Evolutionary conservation across 192 early-diverging fungal genomes (phyloP).

Genomic region (Lobosporangium transversale): DNA sequence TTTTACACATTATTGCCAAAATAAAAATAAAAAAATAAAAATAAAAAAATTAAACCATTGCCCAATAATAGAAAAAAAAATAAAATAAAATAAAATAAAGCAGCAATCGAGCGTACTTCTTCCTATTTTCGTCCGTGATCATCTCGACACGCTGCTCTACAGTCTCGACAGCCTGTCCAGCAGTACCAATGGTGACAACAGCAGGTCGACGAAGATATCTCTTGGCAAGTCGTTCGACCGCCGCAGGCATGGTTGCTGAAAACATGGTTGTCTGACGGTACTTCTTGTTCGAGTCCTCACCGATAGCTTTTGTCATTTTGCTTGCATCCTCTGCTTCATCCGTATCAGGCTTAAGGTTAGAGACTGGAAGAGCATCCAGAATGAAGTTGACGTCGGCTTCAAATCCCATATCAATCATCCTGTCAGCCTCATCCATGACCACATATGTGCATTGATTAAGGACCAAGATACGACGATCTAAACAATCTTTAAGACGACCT

Average conservation of each 20-base stretch:
- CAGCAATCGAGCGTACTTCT: conserved; percentile 77
- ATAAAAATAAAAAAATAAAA: neutral
- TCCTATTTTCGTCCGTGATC: conserved; percentile 85
- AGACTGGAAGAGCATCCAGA: conserved; percentile 91
- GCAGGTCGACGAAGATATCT: conserved; percentile 92
- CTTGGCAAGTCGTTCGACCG: conserved; percentile 94
- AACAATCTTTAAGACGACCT: conserved; percentile 91
- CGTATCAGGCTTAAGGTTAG: conserved; percentile 87
- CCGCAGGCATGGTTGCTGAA: conserved; percentile 97
- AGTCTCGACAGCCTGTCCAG: conserved; percentile 95
- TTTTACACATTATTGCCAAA: neutral
- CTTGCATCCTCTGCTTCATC: conserved; percentile 73
- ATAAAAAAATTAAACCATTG: neutral
- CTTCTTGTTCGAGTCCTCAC: conserved; percentile 47
- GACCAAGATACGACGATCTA: conserved; percentile 90
- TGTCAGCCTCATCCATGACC: conserved; percentile 99
- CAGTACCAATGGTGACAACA: conserved; percentile 95
- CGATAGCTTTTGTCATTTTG: conserved; percentile 52
- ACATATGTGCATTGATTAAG: conserved; percentile 96
- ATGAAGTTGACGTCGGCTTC: conserved; percentile 96
- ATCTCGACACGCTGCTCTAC: conserved; percentile 97
- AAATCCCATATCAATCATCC: conserved; percentile 95
- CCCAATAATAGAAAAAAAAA: neutral
- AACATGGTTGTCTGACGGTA: conserved; percentile 99
- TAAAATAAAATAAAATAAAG: neutral